Evolutionary conservation across 208 protist species (phyloP), one percentile per base, ranked within the genome.

Genomic region (Leishmania lainsoni): DNA sequence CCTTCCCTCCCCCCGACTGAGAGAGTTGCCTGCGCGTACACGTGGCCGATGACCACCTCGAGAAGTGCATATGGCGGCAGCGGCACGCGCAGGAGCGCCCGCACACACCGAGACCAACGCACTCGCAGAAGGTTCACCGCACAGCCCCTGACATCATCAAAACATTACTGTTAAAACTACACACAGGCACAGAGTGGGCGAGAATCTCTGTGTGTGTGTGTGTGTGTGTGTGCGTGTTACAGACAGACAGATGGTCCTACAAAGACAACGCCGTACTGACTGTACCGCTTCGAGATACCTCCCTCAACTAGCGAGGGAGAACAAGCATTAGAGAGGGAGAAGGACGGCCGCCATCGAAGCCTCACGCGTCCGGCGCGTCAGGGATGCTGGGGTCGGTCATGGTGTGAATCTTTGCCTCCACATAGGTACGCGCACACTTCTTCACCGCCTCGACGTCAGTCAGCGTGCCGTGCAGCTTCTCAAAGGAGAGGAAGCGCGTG

Each of bases 401-500:
- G n/a, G 92, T 58, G 48, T 94, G 87, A 72, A 96, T 96, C 79
- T 94, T 95, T 10, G 92, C 89, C 83, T 99, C 91, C 54, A 99
- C 97, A 85, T 98, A 99, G 35, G 89, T 87, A 48, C 92, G 81
- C 29, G 99, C 99, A 9, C 91, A 87, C 72, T 95, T 78, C 87
- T 98, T 99, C 48, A 99, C 98, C 78, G 96, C 88, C 78, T 99
- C 95, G 29, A 98, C 90, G 49, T 93, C 86, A 9, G 84, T 87
- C 54, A 85, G 81, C 49, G 85, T 86, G 63, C 98, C 98, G 85
- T 98, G 80, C 39, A 88, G 88, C 88, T 96, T 96, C 91, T 99
- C 99, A 90, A 98, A 99, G 14, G 93, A 72, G 29, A 99, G 89
- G 85, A 98, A 99, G 26, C 95, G 92, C 75, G 99, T 99, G 74